phyloP scores from a whole-genome alignment of 2,329 filamentous ascomycete genomes.

The Alternaria postmessia region DNA sequence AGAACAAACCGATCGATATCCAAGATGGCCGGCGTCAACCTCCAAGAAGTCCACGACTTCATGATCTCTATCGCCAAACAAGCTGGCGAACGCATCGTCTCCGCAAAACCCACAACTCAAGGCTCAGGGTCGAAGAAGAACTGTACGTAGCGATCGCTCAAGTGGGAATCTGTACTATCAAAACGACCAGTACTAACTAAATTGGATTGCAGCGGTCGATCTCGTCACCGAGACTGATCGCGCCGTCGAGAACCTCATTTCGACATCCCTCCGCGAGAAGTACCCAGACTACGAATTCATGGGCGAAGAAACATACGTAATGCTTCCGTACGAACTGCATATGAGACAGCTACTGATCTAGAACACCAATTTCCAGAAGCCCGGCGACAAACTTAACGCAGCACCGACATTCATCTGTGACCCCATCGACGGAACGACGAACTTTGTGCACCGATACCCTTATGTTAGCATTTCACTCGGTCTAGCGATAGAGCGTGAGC shows the following conservation, averaged over 20 bases:
- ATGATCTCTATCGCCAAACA: conserved; percentile 56
- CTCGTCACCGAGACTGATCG: conserved; percentile 71
- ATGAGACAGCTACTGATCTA: no score
- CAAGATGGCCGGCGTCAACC: conserved; percentile 50
- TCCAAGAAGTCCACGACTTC: conserved; percentile 60
- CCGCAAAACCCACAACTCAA: conserved; percentile 54
- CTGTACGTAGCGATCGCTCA: conserved; percentile 37
- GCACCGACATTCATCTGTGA: conserved; percentile 82
- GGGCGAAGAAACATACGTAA: conserved; percentile 66
- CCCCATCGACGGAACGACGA: conserved; percentile 83
- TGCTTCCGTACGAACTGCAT: no score
- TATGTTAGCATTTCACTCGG: conserved; percentile 80
- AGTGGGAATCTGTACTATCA: no score
- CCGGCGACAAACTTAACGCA: conserved; percentile 68
- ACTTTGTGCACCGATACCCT: conserved; percentile 80
- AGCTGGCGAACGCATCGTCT: conserved; percentile 57
- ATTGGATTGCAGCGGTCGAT: conserved; percentile 59
- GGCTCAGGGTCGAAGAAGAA: conserved; percentile 59
- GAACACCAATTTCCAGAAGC: conserved; percentile 46
- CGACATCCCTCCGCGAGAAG: conserved; percentile 56
- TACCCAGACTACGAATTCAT: conserved; percentile 64
- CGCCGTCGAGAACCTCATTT: conserved; percentile 67
- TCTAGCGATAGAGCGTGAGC: conserved; percentile 68
- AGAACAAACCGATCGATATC: neutral
- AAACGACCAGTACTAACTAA: neutral